Percentiles rank a stretch among this genome's conserved stretches.
Evolutionary conservation across 345 rosid genomes (phyloP).

Genomic region (Trapa incisa): DNA sequence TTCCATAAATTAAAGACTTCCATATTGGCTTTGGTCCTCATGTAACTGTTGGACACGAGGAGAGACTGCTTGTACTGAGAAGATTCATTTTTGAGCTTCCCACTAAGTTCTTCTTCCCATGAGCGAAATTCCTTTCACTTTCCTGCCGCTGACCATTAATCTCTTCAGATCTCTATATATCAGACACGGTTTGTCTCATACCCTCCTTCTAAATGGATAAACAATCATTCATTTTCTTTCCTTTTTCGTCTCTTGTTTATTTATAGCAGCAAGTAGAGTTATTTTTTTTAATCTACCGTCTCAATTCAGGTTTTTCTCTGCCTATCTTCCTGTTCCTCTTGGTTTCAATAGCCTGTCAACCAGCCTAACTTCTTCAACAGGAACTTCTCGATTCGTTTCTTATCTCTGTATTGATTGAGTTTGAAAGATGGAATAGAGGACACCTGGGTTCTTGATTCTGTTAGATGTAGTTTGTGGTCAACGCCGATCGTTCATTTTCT

Average conservation of each 20-base stretch:
- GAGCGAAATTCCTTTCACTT: neutral
- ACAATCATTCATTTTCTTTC: neutral
- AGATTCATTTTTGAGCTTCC: neutral
- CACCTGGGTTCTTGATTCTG: neutral
- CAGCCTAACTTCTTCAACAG: neutral
- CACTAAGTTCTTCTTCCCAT: neutral
- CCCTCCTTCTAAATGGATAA: neutral
- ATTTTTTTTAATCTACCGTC: neutral
- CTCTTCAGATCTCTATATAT: slow-evolving; percentile 2
- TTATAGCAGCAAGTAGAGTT: neutral
- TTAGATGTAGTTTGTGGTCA: neutral
- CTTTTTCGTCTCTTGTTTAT: neutral
- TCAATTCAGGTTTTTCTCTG: neutral
- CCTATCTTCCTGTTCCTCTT: neutral
- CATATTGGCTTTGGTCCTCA: neutral
- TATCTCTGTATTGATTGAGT: neutral
- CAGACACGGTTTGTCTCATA: neutral
- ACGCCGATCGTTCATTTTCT: neutral
- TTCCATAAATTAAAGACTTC: neutral
- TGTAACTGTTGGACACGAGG: neutral
- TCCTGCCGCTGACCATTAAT: neutral
- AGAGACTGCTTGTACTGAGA: neutral
- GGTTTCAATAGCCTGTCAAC: neutral
- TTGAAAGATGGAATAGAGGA: neutral
- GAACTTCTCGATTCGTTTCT: neutral